phyloP scores from a whole-genome alignment of 805 yeast genomes.

The Wickerhamiella shivajii region DNA sequence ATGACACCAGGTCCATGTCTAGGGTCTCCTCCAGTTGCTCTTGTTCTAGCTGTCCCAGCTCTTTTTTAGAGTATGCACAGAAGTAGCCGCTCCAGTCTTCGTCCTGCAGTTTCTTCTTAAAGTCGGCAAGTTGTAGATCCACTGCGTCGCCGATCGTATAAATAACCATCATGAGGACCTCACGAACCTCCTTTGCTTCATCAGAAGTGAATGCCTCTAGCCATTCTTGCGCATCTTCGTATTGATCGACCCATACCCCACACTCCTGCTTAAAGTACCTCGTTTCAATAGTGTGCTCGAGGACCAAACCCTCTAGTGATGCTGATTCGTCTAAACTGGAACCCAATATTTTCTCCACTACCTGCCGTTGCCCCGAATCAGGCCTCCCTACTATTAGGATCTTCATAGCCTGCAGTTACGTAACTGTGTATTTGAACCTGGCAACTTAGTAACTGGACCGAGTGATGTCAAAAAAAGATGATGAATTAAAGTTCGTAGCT shows the following conservation, averaged over 20 bases:
- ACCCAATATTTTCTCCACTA: slow-evolving; percentile 22
- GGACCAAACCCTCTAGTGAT: too few species aligned
- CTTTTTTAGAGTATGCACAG: slow-evolving; percentile 16
- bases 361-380: slow-evolving; percentile 23
- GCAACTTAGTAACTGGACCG: slow-evolving; percentile 15
- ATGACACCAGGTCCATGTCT: too few species aligned
- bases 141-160: slow-evolving; percentile 11
- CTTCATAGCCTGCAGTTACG: slow-evolving; percentile 9
- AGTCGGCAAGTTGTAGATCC: slow-evolving; percentile 11
- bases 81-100: slow-evolving; percentile 20
- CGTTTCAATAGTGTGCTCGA: slow-evolving; percentile 17
- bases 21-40: slow-evolving; percentile 10
- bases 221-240: slow-evolving; percentile 21
- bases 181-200: slow-evolving; percentile 27
- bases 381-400: slow-evolving; percentile 25
- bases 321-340: too few species aligned
- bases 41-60: slow-evolving; percentile 7
- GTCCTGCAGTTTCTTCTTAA: slow-evolving; percentile 14
- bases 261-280: slow-evolving; percentile 26
- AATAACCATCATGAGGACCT: slow-evolving; percentile 26
- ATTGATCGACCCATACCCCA: slow-evolving; percentile 26
- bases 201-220: slow-evolving; percentile 19
- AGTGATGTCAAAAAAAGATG: slow-evolving; percentile 20
- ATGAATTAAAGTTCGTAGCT: slow-evolving; percentile 56
- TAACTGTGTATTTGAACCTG: not conserved